Evolutionary conservation across 495 filamentous ascomycete species (phyloP).

Genomic region (Chaetomium fimeti): DNA sequence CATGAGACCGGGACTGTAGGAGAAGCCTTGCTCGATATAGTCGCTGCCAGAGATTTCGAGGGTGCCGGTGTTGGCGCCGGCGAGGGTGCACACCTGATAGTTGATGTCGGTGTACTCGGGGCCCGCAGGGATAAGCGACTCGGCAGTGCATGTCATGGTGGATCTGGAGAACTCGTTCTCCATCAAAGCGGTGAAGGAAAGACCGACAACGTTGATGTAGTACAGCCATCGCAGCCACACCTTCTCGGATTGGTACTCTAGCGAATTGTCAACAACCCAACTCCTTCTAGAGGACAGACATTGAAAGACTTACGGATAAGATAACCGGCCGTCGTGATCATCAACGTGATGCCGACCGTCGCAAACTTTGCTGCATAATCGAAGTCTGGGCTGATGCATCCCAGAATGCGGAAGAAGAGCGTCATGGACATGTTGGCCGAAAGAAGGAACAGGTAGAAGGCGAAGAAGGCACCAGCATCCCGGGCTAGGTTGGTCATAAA

Average conservation of each 20-base stretch:
- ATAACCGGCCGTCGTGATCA: slow-evolving; percentile 77
- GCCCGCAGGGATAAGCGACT: slow-evolving; percentile 65
- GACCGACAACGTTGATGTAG: slow-evolving; percentile 73
- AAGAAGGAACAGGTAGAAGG: slow-evolving; percentile 68
- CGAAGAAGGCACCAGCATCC: slow-evolving; percentile 73
- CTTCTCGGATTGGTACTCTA: slow-evolving; percentile 60
- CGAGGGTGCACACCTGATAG: slow-evolving; percentile 72
- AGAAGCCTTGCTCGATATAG: slow-evolving; percentile 64
- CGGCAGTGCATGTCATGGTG: slow-evolving; percentile 60
- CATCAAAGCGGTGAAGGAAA: slow-evolving; percentile 74
- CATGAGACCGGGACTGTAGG: slow-evolving; percentile 58
- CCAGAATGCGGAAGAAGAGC: slow-evolving; percentile 74
- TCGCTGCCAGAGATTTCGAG: slow-evolving; percentile 55
- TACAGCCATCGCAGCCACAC: slow-evolving; percentile 81
- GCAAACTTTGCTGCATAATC: slow-evolving; percentile 84
- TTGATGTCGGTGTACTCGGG: slow-evolving; percentile 62
- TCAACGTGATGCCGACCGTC: slow-evolving; percentile 70
- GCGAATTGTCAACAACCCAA: background rate
- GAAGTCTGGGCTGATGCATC: slow-evolving; percentile 77
- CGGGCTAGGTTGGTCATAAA: slow-evolving; percentile 70
- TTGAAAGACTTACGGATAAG: slow-evolving; percentile 52
- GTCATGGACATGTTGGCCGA: slow-evolving; percentile 74
- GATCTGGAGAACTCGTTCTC: slow-evolving; percentile 73
- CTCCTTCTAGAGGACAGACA: background rate
- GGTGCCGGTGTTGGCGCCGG: slow-evolving; percentile 63